Base-by-base conservation (phyloP, 2,329 filamentous ascomycete genomes). In the Metarhizium album region DNA sequence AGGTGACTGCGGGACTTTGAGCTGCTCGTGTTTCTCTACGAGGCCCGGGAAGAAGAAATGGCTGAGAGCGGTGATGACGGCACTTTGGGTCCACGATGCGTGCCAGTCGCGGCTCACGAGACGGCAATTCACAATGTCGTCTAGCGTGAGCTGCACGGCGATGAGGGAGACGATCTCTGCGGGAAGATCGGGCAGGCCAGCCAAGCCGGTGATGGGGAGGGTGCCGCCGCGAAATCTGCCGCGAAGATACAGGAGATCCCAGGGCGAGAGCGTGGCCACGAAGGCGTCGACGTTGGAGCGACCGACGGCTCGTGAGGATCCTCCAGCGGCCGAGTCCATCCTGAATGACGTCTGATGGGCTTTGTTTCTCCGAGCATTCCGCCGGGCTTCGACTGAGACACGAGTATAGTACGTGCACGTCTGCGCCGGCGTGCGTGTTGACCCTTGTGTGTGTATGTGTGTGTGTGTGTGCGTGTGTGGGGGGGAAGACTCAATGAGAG, bases 41-140 rank as follows among this genome's bases (percentile, higher is more conserved):
- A 66, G 51, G 0, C 62, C 64, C 0, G 63, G 60, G 27, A 64
- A 66, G 45, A 65, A 59, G 22, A 50, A 50, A 4, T 53, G 54
- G 38, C 60, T 59, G 4, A 64, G 53, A 2, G 50, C 51, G 0
- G 45, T 31, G 3, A 56, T 31, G 5, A 66, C 55, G 2, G 49
- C 53, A 14, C 50, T 54, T 27, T 60, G 57, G 13, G 55, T 57
- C 62, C 63, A 65, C 6, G 49, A 23, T 1, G 37, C 22, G 6
- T 52, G 51, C 64, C 64, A 67, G n/a, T 50, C 49, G 13, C 42
- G 59, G 9, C 54, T 65, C 2, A 64, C 64, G 4, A 52, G 23
- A 14, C 31, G 54, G 46, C 63, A 66, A 35, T 42, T 51, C 48
- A 60, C 42, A 23, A 62, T 52, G 24, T 66, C 64, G 5, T 59